A percentile compares a stretch with the other conserved stretches of the same genome.
phyloP scores from a whole-genome alignment of 441 rosid genomes.

The Corymbia calophylla region DNA sequence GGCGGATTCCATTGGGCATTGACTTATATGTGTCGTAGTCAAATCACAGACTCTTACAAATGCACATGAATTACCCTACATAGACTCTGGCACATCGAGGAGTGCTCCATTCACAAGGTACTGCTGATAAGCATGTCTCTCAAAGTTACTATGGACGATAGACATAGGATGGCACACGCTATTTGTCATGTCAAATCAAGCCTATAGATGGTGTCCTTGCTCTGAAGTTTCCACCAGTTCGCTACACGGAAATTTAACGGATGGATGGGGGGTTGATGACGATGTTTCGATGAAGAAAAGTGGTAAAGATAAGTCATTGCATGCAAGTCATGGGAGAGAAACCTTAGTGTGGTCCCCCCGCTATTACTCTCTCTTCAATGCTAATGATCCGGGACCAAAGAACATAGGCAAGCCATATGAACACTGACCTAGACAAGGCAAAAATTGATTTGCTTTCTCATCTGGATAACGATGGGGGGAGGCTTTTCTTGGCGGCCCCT shows the following conservation, averaged over 20 bases:
- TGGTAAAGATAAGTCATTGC: background rate
- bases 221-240: background rate
- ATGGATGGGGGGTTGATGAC: background rate
- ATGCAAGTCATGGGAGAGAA: background rate
- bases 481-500: background rate
- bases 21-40: background rate
- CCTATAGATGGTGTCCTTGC: background rate
- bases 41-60: background rate
- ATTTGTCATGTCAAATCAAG: background rate
- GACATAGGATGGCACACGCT: background rate
- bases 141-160: background rate
- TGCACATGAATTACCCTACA: background rate
- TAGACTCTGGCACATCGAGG: background rate
- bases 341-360: background rate
- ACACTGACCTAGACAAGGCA: background rate
- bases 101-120: background rate
- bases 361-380: background rate
- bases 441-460: background rate
- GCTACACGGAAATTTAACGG: background rate
- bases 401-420: background rate
- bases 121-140: background rate
- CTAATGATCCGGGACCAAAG: background rate
- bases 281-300: background rate
- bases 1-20: background rate
- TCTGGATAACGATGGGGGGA: background rate